Conservation (phyloP, 768 basidiomycete species). For the Galerina marginata region DNA sequence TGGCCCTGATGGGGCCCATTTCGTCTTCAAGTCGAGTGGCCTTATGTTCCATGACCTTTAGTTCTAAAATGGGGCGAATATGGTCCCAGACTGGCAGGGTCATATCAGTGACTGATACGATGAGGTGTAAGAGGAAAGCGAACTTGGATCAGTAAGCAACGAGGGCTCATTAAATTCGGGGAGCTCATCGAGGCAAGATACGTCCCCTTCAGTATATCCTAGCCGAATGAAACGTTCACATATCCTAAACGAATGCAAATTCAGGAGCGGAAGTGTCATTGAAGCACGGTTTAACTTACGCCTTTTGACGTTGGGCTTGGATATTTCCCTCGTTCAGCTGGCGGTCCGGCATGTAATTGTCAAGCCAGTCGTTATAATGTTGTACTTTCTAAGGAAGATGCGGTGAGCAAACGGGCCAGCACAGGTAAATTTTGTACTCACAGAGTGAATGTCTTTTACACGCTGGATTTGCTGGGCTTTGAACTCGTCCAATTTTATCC, state of each 20-base stretch:
- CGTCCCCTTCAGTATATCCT: constrained; percentile 9
- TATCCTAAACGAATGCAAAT: constrained; percentile 5
- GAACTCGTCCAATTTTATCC: constrained; percentile 31
- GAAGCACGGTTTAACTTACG: constrained; percentile 24
- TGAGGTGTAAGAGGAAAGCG: background rate
- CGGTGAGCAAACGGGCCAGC: background rate
- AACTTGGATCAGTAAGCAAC: constrained; percentile 34
- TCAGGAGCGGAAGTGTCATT: constrained; percentile 15
- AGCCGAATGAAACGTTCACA: constrained; percentile 3
- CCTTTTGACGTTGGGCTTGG: constrained; percentile 24
- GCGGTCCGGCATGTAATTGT: background rate
- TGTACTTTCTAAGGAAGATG: background rate
- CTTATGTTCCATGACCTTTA: background rate
- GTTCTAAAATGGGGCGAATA: constrained; percentile 11
- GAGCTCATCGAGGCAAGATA: background rate
- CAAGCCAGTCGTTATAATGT: background rate
- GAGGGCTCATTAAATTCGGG: constrained; percentile 4
- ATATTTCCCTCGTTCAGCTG: constrained; percentile 13
- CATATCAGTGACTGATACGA: background rate
- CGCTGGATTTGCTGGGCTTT: constrained; percentile 18
- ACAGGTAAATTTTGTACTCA: constrained; percentile 1
- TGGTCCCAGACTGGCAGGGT: constrained; percentile 6
- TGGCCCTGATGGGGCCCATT: constrained; percentile 1
- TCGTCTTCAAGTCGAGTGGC: constrained; percentile 1
- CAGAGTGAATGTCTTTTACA: constrained; percentile 19